Percentiles rank a stretch among this genome's conserved stretches.
phyloP scores from a whole-genome alignment of 352 stramenopile species.

The Globisporangium irregulare region DNA sequence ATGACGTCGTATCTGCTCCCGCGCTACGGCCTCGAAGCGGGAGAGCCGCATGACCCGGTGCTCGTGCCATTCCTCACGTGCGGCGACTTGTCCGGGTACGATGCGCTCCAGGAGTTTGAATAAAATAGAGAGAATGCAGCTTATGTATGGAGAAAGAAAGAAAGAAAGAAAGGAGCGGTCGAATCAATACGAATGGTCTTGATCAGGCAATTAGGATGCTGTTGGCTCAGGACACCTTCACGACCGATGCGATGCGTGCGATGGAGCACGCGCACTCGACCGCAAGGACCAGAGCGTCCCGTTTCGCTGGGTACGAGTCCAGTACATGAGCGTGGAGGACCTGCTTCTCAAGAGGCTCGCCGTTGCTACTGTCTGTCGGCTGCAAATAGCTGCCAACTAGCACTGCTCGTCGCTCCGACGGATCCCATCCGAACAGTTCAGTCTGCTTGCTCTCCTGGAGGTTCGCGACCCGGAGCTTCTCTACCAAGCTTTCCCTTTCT shows the following conservation, averaged over 20 bases:
- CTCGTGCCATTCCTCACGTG: conserved; percentile 92
- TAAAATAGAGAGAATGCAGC: conserved; percentile 16
- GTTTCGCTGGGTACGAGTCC: conserved; percentile 41
- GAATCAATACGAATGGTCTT: too few relatives aligned
- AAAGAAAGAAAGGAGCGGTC: too few relatives aligned
- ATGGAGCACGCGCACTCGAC: conserved; percentile 45
- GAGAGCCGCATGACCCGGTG: conserved; percentile 49
- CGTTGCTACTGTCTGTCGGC: conserved; percentile 3
- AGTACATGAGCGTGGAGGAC: conserved; percentile 36
- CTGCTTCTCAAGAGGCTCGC: conserved; percentile 16
- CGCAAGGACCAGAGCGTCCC: conserved; percentile 35
- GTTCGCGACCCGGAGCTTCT: conserved; percentile 31
- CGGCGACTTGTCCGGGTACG: conserved; percentile 92
- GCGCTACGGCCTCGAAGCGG: conserved; percentile 48
- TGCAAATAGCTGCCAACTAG: conserved; percentile 24
- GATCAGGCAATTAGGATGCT: neutral
- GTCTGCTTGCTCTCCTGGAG: neutral
- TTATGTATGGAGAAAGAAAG: conserved; percentile 7
- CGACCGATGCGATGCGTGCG: conserved; percentile 34
- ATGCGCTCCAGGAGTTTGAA: conserved; percentile 58
- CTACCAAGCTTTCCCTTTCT: conserved; percentile 13
- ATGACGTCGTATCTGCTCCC: conserved; percentile 84
- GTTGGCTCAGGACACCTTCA: conserved; percentile 24
- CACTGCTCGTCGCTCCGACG: conserved; percentile 13
- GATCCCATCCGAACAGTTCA: conserved; percentile 43